Base-by-base conservation (phyloP, 2,329 filamentous ascomycete species). In the Knoxdaviesia proteae region DNA sequence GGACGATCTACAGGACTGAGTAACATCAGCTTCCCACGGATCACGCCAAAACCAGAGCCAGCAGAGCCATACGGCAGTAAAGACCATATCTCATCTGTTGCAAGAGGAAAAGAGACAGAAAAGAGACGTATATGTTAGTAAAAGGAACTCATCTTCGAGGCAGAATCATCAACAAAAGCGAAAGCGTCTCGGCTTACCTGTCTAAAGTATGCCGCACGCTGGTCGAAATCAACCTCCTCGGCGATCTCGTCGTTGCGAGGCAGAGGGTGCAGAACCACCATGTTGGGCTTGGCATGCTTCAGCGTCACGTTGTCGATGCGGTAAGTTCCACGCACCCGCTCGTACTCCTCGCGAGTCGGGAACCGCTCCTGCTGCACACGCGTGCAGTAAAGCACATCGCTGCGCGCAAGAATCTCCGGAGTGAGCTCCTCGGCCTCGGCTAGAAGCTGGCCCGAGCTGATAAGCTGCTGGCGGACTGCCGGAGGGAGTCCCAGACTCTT, bases 341-440 rank as follows among this genome's bases (percentile, higher is more conserved):
- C 84, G 58, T 92, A 98, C 53, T 83, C 77, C 38, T 71, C 73
- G 41, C 77, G 60, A 52, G 77, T 80, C n/a, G 78, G 68, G 67
- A 98, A 98, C 31, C 90, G 76, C 68, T 98, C 90, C 63, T 90
- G 90, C 63, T 98, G 90, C 51, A 98, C 82, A 10, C 90, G 78
- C 1, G 90, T 98, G 66, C 86, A 94, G 69, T 98, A 98, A 39
- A 98, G 69, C 5, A 98, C 88, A 53, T 98, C 90, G 45, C 80
- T 88, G 50, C 73, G 72, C 11, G 80, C 80, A 44, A 98, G 65
- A 41, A 96, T 86, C 58, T 94, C 86, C 0, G 83, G 75, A 0
- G 84, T 94, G 46, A 98, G 69, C 50, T 76, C 71, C 54, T 80
- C 75, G 6, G 78, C 80, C 60, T 93, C 84, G 50, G 67, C 63